phyloP scores from a whole-genome alignment of 805 yeast genomes.

The Ogataea saltuana region DNA sequence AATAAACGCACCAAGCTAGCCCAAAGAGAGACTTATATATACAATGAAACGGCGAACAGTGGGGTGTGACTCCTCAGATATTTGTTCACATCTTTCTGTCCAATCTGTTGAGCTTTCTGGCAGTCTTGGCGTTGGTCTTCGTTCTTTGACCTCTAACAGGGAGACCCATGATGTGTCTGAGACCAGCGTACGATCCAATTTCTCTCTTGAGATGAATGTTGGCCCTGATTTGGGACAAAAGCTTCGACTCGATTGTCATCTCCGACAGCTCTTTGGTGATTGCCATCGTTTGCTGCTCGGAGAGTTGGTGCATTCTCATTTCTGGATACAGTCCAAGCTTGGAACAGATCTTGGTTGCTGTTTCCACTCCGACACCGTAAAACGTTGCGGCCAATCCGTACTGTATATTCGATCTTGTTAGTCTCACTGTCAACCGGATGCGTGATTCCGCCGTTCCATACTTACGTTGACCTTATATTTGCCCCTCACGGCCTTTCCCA shows the following conservation, averaged over 20 bases:
- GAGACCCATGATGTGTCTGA: conserved; percentile 81
- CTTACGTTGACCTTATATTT: conserved; percentile 37
- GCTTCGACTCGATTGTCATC: conserved; percentile 78
- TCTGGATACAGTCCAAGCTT: conserved; percentile 87
- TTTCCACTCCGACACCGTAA: conserved; percentile 79
- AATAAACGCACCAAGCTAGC: no score
- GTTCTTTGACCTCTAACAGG: conserved; percentile 92
- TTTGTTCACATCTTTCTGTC: conserved; percentile 45
- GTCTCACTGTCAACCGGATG: not conserved
- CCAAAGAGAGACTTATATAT: no score
- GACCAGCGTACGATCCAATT: conserved; percentile 85
- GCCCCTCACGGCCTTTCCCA: conserved; percentile 53
- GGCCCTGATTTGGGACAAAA: conserved; percentile 69
- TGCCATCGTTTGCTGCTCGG: conserved; percentile 83
- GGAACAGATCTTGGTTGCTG: conserved; percentile 78
- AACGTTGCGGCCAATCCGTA: conserved; percentile 75
- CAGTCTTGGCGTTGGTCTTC: conserved; percentile 86
- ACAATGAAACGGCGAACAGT: not conserved
- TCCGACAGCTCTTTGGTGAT: conserved; percentile 85
- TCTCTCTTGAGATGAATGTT: conserved; percentile 77
- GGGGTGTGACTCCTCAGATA: no score
- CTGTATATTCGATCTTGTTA: conserved; percentile 18
- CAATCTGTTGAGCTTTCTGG: conserved; percentile 77
- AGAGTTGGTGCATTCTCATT: conserved; percentile 91
- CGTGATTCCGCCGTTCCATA: not conserved